phyloP scores from a whole-genome alignment of 306 rosid genomes.

The Ceratonia siliqua region DNA sequence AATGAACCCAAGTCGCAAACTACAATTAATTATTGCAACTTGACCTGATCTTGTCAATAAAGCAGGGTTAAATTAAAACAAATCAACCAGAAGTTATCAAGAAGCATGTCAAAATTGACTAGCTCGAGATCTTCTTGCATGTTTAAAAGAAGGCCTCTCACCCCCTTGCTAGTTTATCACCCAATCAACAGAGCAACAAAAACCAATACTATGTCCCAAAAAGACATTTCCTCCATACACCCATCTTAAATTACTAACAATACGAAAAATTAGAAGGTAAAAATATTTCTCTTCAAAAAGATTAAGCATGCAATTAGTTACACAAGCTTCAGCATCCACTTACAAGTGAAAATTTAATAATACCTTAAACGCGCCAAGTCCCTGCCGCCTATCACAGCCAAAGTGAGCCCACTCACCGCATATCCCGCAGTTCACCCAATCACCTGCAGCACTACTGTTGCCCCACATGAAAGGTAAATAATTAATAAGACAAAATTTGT shows the following conservation, averaged over 20 bases:
- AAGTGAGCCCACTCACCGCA: slow-evolving; percentile 99
- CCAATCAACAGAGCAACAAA: neutral
- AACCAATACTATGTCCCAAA: neutral
- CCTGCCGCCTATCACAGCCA: slow-evolving; percentile 94
- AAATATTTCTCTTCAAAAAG: neutral
- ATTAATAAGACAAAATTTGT: slow-evolving; percentile 8
- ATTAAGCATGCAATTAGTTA: slow-evolving; percentile 9
- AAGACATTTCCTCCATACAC: neutral
- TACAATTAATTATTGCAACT: slow-evolving; percentile 24
- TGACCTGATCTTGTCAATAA: neutral
- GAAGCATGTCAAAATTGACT: neutral
- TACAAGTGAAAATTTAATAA: slow-evolving; percentile 8
- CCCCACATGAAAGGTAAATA: slow-evolving; percentile 22
- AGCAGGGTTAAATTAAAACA: neutral
- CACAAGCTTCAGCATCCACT: neutral
- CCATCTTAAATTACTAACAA: neutral
- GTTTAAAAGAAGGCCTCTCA: neutral
- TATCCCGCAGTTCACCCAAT: slow-evolving; percentile 96
- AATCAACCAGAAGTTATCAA: neutral
- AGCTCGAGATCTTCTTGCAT: neutral
- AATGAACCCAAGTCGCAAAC: slow-evolving; percentile 18
- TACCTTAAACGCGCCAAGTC: slow-evolving; percentile 98
- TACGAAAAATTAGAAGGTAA: neutral
- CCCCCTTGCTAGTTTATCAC: slow-evolving; percentile 7
- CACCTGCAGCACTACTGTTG: slow-evolving; percentile 96